A percentile compares a stretch with the other conserved stretches of the same genome.
Evolutionary conservation across 2,329 filamentous ascomycete genomes (phyloP).

Genomic region (Seiridium unicorne): DNA sequence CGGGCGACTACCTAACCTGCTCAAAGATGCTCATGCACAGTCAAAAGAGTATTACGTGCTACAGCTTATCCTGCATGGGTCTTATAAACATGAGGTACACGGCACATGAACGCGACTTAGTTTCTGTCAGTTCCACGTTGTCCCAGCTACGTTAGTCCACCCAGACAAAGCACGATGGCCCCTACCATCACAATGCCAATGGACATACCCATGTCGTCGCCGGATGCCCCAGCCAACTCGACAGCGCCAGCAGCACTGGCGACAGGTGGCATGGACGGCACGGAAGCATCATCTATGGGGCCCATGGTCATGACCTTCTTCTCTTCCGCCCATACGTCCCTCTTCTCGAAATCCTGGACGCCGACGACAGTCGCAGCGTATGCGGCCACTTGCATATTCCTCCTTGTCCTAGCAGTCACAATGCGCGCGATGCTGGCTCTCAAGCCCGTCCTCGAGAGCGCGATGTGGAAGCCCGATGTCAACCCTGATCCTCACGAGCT

Average conservation of each 20-base stretch:
- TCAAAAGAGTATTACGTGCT: not conserved
- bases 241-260: not conserved
- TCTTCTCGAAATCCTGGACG: conserved; percentile 63
- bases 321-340: conserved; percentile 54
- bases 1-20: not conserved
- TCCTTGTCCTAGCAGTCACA: conserved; percentile 61
- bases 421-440: conserved; percentile 58
- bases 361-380: conserved; percentile 58
- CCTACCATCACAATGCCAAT: not conserved
- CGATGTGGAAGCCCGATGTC: conserved; percentile 42
- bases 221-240: not conserved
- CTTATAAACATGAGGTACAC: not conserved
- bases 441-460: conserved; percentile 49
- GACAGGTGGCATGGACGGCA: not conserved
- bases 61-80: not conserved
- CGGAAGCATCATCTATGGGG: not conserved
- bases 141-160: no score
- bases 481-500: not conserved
- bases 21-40: not conserved
- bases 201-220: not conserved
- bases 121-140: not conserved
- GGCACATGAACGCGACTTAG: not conserved
- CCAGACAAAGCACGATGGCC: not conserved
- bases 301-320: conserved; percentile 40
- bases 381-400: conserved; percentile 70